phyloP scores from a whole-genome alignment of 108 stramenopile genomes.

The Nannochloropsis salina region DNA sequence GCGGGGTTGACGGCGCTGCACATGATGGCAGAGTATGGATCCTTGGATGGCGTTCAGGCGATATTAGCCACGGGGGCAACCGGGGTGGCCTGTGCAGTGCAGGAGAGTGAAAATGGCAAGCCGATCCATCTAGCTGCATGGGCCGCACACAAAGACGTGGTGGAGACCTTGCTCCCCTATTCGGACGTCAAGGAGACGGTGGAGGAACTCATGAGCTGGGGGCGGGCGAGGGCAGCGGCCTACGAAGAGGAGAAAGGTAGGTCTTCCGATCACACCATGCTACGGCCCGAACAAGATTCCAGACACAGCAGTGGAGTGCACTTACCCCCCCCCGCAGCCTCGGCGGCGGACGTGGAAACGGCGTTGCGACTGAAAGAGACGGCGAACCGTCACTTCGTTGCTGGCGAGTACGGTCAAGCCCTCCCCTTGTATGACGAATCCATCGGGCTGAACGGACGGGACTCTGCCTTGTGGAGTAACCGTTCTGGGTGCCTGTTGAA shows the following conservation, averaged over 20 bases:
- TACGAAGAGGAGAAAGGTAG: background rate
- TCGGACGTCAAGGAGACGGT: constrained; percentile 24
- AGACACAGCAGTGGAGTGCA: constrained; percentile 27
- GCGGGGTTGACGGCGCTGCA: constrained; percentile 49
- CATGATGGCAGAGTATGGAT: constrained; percentile 49
- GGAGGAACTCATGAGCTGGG: constrained; percentile 27
- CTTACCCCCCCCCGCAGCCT: constrained; percentile 29
- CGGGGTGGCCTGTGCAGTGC: constrained; percentile 39
- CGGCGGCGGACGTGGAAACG: background rate
- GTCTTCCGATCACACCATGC: background rate
- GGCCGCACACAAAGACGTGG: constrained; percentile 43
- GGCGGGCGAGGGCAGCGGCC: constrained; percentile 28
- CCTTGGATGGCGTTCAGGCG: constrained; percentile 33
- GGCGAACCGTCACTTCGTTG: constrained; percentile 37
- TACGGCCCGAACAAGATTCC: background rate
- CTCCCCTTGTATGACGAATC: constrained; percentile 42
- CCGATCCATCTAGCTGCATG: constrained; percentile 54
- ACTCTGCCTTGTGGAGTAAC: constrained; percentile 48
- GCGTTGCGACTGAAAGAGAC: constrained; percentile 18
- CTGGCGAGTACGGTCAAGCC: constrained; percentile 33
- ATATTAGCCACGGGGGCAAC: constrained; percentile 46
- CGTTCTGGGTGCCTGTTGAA: constrained; percentile 48
- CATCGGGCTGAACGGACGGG: constrained; percentile 36
- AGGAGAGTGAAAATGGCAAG: constrained; percentile 35
- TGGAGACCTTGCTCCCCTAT: constrained; percentile 43